A percentile compares a stretch with the other conserved stretches of the same genome.
These are phyloP conservation scores for Marsdenia floribunda DNA, from an alignment of 257 asterid species.

Conservation along the genomic window DNA sequence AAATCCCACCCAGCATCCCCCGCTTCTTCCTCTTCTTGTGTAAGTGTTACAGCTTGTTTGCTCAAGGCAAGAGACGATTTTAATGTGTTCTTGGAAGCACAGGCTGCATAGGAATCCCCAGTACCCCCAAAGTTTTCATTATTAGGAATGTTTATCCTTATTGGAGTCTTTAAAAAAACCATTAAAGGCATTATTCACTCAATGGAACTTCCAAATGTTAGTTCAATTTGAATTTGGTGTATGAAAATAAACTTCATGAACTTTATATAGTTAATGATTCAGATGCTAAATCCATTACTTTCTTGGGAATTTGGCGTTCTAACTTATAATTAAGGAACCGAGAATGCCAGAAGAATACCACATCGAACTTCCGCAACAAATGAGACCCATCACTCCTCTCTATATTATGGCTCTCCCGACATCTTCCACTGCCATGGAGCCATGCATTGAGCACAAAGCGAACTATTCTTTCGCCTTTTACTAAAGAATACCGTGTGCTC, in stretches of 20 bases:
- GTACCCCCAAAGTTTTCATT: not conserved
- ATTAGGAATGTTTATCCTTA: no score
- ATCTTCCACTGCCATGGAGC: not conserved
- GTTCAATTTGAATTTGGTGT: no score
- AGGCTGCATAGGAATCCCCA: conserved; percentile 27
- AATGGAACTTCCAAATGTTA: no score
- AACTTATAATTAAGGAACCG: no score
- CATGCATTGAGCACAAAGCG: conserved; percentile 4
- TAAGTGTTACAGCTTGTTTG: conserved; percentile 38
- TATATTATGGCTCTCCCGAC: not conserved
- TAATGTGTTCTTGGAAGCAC: conserved; percentile 65
- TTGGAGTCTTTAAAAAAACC: no score
- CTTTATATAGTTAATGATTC: no score
- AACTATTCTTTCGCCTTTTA: conserved; percentile 15
- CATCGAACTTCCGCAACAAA: not conserved
- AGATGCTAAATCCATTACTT: no score
- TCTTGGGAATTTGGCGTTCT: no score
- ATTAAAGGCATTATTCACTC: no score
- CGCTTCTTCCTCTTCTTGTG: conserved; percentile 16
- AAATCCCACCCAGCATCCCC: conserved; percentile 30
- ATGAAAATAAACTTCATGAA: no score
- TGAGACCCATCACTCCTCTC: not conserved
- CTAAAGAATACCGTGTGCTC: conserved; percentile 13
- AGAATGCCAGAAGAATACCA: not conserved
- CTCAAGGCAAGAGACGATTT: conserved; percentile 52